Conservation (phyloP, 495 filamentous ascomycete species). For the Extremus antarcticus region DNA sequence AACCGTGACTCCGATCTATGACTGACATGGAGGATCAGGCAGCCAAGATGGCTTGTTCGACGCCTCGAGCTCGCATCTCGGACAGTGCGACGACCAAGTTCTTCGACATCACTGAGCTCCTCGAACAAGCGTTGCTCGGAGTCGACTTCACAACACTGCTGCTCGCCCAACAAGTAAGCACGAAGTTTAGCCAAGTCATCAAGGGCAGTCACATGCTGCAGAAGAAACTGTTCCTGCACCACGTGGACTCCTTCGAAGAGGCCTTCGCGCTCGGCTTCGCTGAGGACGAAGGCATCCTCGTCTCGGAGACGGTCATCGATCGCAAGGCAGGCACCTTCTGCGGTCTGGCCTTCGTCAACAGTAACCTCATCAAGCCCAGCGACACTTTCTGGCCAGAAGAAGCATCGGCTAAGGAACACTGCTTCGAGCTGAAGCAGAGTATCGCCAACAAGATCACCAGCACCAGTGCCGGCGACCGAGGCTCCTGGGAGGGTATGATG, state of each 20-base stretch:
- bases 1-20: too few species aligned
- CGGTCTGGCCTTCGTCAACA: too few species aligned
- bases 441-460: neutral
- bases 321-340: neutral
- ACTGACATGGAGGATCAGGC: too few species aligned
- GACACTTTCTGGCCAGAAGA: neutral
- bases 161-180: neutral
- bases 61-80: too few species aligned
- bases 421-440: neutral
- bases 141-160: neutral
- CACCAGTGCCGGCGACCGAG: neutral
- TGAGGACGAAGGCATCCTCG: neutral
- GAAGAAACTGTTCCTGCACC: neutral
- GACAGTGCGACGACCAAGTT: neutral
- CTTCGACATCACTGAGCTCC: neutral
- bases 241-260: neutral
- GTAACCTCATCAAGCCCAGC: neutral
- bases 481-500: neutral
- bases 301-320: neutral
- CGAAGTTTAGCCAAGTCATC: neutral
- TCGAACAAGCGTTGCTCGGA: neutral
- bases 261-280: neutral
- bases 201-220: neutral
- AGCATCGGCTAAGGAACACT: neutral
- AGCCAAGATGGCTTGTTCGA: too few species aligned